Base-by-base conservation (phyloP, 2,329 filamentous ascomycete genomes). In the Dryadomyces quercivorus region DNA sequence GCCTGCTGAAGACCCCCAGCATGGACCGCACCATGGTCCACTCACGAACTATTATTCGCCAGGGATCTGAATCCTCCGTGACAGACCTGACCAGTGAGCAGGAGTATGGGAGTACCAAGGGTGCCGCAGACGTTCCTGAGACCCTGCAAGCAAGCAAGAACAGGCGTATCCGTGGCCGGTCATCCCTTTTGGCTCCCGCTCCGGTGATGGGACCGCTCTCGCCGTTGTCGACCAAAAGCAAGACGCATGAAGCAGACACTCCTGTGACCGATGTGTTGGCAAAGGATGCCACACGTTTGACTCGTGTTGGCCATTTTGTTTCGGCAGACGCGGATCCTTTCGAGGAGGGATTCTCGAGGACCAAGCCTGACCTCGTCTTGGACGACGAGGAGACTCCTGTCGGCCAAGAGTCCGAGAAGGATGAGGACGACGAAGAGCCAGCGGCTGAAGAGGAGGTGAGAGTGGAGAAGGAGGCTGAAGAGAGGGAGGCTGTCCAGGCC, bases 1-100 rank as follows among this genome's bases (percentile, higher is more conserved):
- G 65, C 57, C 18, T 65, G 20, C 50, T 65, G 18, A 59, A 60
- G 16, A 67, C 66, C 16, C 65, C 66, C 7, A 54, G 51, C 6
- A 57, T 54, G 40, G 26, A 56, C 13, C 50, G 50, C 9, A 52
- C 40, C 2, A 21, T 51, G 20, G 15, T 21, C 16, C 10, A 26
- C 12, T 18, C 36, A 10, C 44, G 46, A 16, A 46, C 31, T 26
- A 5, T 38, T 40, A 16, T 43, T 12, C 16, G 48, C 12, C 15
- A 20, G 6, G 51, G 31, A 10, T 52, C 51, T 7, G 51, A 52
- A 31, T 31, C 26, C 51, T 52, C 34, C 15, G 50, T 34, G 10
- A 22, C 20, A 4, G 50, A 51, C 20, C 16, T 26, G 21, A 22
- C 34, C 47, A n/a, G 16, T 2, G 15, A n/a, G 9, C 8, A 34